Base-by-base conservation (phyloP, 2,329 filamentous ascomycete genomes). In the Ilyonectria sp. region DNA sequence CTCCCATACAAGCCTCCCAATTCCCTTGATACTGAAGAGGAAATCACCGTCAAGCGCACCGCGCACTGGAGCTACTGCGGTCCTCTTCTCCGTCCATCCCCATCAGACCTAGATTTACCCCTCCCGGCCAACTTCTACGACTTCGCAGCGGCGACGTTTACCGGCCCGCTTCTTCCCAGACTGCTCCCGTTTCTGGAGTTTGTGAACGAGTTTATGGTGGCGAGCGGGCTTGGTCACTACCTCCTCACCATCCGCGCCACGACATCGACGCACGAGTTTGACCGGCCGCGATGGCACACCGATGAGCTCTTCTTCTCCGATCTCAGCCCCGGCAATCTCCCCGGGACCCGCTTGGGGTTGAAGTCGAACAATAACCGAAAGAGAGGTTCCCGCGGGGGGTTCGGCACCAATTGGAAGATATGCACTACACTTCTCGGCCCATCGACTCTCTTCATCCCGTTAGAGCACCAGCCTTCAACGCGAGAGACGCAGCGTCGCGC, bases 171-270 rank as follows among this genome's bases (percentile, higher is more conserved):
- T 0, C 69, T 80, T 1, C 68, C 74, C 1, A 75, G 74, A 0
- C 71, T 86, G 3, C 70, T 81, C 26, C 81, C 83, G 0, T 83
- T 86, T 56, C 74, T 86, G 4, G 59, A 62, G 8, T 85, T 80
- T 68, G 76, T 81, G 37, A 81, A 83, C 47, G 59, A 68, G 2
- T 76, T 85, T 63, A 73, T 86, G 40, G n/a, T 60, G 3, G 52
- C 65, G 4, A 80, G 79, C 35, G 78, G 77, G 4, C 70, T 84
- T 6, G 69, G 76, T 4, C 75, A 85, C 71, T 86, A 86, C 69
- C 85, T 85, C 78, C 70, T 86, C 13, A 86, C 84, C 0, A 80
- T 86, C 60, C 83, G 85, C 52, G 84, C 84, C 55, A 83, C 83
- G 0, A 81, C 74, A 47, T 78, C 82, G 0, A 84, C 82, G 0